Percentiles rank a stretch among this genome's conserved stretches.
These are phyloP conservation scores for Suaeda aralocaspica DNA, from an alignment of 148 eudicot genomes.

Conservation along the genomic window DNA sequence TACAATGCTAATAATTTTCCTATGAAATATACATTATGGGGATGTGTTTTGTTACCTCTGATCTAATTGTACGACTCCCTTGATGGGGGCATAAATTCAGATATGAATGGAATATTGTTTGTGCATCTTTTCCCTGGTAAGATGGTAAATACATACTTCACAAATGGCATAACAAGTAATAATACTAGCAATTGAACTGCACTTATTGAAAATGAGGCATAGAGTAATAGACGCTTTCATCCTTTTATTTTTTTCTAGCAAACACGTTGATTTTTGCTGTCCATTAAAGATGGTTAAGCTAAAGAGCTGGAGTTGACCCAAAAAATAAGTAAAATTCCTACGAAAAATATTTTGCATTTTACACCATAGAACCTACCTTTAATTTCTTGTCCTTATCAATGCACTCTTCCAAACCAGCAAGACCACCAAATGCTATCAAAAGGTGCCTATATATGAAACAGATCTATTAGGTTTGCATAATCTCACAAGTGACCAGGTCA, in stretches of 20 bases:
- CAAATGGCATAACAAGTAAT: slow-evolving; percentile 8
- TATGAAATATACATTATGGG: not conserved
- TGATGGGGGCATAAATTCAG: slow-evolving; percentile 86
- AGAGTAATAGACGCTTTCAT: not conserved
- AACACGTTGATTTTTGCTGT: slow-evolving; percentile 6
- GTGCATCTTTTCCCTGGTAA: slow-evolving; percentile 67
- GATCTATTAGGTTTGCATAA: not conserved
- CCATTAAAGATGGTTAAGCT: not conserved
- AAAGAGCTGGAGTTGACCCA: not conserved
- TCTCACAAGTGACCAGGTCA: slow-evolving; percentile 12
- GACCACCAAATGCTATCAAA: slow-evolving; percentile 90
- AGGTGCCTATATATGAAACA: slow-evolving; percentile 55
- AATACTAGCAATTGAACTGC: too few relatives aligned
- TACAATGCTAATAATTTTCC: too few relatives aligned
- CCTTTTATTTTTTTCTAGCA: not conserved
- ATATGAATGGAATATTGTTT: slow-evolving; percentile 58
- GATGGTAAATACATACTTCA: not conserved
- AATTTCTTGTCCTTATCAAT: slow-evolving; percentile 68
- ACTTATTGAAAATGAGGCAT: too few relatives aligned
- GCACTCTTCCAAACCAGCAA: slow-evolving; percentile 96
- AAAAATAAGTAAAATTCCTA: slow-evolving; percentile 4
- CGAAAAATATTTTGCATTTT: not conserved
- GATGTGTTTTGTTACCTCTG: slow-evolving; percentile 58
- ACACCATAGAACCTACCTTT: slow-evolving; percentile 44
- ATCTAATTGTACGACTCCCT: slow-evolving; percentile 94